phyloP scores from a whole-genome alignment of 768 basidiomycete genomes.

The Podaxis sp. region DNA sequence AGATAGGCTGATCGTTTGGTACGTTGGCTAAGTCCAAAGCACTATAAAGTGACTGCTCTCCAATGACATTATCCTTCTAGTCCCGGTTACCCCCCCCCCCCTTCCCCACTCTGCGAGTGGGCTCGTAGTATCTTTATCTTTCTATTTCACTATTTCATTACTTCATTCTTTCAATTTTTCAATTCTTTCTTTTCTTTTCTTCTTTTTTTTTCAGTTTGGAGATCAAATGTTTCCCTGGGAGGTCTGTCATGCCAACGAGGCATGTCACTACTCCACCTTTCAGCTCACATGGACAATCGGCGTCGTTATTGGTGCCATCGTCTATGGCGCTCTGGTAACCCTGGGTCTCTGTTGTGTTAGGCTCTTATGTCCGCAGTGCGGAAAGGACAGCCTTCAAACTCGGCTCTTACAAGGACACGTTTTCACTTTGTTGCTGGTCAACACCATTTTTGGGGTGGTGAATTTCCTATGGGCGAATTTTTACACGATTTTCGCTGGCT shows the following conservation, averaged over 20 bases:
- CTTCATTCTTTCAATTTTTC: too few relatives aligned
- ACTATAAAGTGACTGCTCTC: too few relatives aligned
- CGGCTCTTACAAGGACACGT: background rate
- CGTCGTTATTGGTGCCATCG: background rate
- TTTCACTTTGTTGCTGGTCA: background rate
- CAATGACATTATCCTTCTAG: too few relatives aligned
- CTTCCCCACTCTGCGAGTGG: too few relatives aligned
- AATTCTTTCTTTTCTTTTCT: too few relatives aligned
- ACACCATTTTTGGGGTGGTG: background rate
- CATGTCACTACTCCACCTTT: background rate
- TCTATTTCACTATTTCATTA: too few relatives aligned
- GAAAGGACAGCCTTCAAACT: background rate
- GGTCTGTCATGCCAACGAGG: background rate
- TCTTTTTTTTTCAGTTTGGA: background rate
- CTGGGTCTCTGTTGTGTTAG: background rate
- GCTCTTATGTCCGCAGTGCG: background rate
- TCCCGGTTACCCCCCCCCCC: too few relatives aligned
- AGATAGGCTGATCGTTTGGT: too few relatives aligned
- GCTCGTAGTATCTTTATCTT: too few relatives aligned
- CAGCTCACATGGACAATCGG: constrained; percentile 2
- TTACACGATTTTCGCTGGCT: background rate
- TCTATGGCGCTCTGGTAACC: background rate
- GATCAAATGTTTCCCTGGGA: background rate
- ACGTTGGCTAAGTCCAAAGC: too few relatives aligned
- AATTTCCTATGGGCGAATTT: constrained; percentile 4